Evolutionary conservation across 2,329 filamentous ascomycete genomes (phyloP), one percentile per base, ranked within the genome.

Genomic region (Blastomyces parvus): DNA sequence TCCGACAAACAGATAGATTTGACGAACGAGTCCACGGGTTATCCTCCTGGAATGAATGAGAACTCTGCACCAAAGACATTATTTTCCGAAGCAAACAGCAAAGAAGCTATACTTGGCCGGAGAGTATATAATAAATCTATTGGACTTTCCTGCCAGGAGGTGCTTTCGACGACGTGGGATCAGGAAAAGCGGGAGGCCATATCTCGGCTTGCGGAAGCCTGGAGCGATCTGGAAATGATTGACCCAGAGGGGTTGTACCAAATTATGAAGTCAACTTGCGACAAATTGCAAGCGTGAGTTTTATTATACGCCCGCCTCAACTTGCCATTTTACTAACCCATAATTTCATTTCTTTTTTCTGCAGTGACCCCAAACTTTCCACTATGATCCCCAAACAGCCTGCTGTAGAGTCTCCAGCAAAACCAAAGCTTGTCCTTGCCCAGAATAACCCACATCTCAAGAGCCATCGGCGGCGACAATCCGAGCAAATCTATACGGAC

Each of bases 221-320:
- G 94, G 80, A 88, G 87, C 4, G 83, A 87, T 14, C 82, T 99
- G 40, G 90, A 97, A 74, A 86, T 89, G 55, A 82, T 93, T 38
- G 93, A 99, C 70, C 93, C 93, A 0, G 93, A 97, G 73, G 92
- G 92, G 22, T 86, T 92, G 50, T 94, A 93, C 70, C 86, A 96
- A 68, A 82, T 99, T 19, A 82, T 99, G 71, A 89, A 87, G 70
- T 83, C 85, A 63, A 84, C 96, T 67, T 82, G 95, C 65, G 83
- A 89, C n/a, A 84, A 85, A 63, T 82, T 95, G 57, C 83, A 88
- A 64, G 71, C 70, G 71, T 76, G 68, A 69, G 74, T 71, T 25
- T 11, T 44, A 38, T 52, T 4, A 46, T 22, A 17, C 9, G 9
- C 25, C 30, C 19, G 17, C 17, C 30, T 42, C 9, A 4, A 42